Evolutionary conservation across 2,329 filamentous ascomycete genomes (phyloP).

Genomic region (Cordyceps cateniannulata): DNA sequence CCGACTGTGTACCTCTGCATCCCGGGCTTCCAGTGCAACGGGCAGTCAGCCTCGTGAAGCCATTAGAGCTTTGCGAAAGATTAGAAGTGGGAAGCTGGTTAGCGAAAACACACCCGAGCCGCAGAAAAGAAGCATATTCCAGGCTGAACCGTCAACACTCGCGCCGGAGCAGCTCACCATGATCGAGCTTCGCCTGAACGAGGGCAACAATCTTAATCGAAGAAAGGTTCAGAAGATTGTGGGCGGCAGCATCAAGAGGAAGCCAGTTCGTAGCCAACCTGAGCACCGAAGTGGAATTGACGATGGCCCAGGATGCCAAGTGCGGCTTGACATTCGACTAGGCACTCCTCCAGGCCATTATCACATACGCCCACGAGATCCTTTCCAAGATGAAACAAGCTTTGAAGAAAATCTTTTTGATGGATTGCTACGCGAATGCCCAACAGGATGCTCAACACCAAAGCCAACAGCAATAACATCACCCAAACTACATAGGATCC

Average conservation of each 20-base stretch:
- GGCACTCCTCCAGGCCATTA: constrained; percentile 16
- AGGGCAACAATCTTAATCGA: constrained; percentile 28
- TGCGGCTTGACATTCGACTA: background rate
- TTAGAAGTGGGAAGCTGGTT: background rate
- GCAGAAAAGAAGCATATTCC: background rate
- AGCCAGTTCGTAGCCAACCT: constrained; percentile 19
- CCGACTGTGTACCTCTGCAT: constrained; percentile 12
- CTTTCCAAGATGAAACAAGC: constrained; percentile 29
- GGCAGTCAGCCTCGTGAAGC: background rate
- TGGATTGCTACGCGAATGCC: constrained; percentile 30
- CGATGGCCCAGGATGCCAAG: no score
- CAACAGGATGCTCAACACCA: constrained; percentile 33
- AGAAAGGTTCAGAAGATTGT: constrained; percentile 29
- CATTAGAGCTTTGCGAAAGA: background rate
- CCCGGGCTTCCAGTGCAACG: background rate
- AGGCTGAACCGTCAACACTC: background rate
- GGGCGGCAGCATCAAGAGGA: constrained; percentile 23
- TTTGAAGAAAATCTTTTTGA: constrained; percentile 33
- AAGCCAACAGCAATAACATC: constrained; percentile 15
- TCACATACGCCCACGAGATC: background rate
- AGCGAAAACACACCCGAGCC: background rate
- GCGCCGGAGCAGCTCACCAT: constrained; percentile 20
- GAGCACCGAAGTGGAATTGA: background rate
- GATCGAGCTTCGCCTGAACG: constrained; percentile 27
- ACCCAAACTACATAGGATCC: background rate